A percentile compares a stretch with the other conserved stretches of the same genome.
Evolutionary conservation across 352 stramenopile genomes (phyloP).

Genomic region (Phytophthora pseudosyringae): DNA sequence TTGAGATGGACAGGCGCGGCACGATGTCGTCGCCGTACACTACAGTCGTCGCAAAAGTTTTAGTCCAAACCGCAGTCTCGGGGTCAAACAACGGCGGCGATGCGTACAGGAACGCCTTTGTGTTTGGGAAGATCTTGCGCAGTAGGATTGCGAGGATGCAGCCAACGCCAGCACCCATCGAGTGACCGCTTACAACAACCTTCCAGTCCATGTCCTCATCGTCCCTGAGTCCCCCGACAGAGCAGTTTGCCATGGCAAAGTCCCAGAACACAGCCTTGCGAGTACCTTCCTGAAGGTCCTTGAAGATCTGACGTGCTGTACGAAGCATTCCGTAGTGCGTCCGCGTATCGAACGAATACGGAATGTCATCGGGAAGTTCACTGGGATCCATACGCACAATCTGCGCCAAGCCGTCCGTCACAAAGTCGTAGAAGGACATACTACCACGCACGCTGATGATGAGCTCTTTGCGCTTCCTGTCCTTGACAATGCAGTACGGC

Average conservation of each 20-base stretch:
- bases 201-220: slow-evolving; percentile 49
- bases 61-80: slow-evolving; percentile 60
- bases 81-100: slow-evolving; percentile 72
- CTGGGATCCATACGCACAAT: slow-evolving; percentile 65
- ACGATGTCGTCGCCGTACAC: slow-evolving; percentile 82
- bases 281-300: slow-evolving; percentile 60
- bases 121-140: slow-evolving; percentile 56
- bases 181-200: slow-evolving; percentile 83
- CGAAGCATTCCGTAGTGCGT: slow-evolving; percentile 81
- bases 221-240: slow-evolving; percentile 11
- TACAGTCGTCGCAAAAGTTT: slow-evolving; percentile 68
- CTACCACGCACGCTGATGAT: slow-evolving; percentile 81
- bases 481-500: slow-evolving; percentile 79
- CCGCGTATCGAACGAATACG: slow-evolving; percentile 49
- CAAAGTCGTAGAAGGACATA: slow-evolving; percentile 82
- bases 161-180: slow-evolving; percentile 80
- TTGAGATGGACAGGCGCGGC: slow-evolving; percentile 68
- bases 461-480: slow-evolving; percentile 63
- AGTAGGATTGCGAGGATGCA: slow-evolving; percentile 75
- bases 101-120: slow-evolving; percentile 70
- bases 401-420: slow-evolving; percentile 74
- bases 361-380: slow-evolving; percentile 61
- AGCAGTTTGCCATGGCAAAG: slow-evolving; percentile 62
- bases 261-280: slow-evolving; percentile 74
- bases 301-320: slow-evolving; percentile 68